Conservation (phyloP, 179 eudicot genomes). For the Beta macrorhiza region DNA sequence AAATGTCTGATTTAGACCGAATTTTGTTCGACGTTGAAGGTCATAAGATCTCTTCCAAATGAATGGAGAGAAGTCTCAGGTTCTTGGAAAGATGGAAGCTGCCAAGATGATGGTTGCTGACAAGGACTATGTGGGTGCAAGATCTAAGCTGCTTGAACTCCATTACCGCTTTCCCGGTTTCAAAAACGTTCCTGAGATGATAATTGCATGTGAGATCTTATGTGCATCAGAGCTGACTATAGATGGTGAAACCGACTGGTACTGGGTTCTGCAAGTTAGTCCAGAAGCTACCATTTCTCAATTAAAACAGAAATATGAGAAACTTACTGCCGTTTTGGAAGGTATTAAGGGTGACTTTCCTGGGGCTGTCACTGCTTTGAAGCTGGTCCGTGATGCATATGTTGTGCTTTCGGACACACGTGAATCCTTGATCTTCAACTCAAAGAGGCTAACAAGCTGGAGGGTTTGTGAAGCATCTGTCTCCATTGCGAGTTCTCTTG, state of each 20-base stretch:
- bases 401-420: slow-evolving; percentile 31
- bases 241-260: slow-evolving; percentile 37
- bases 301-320: slow-evolving; percentile 24
- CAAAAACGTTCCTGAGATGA: slow-evolving; percentile 24
- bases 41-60: slow-evolving; percentile 17
- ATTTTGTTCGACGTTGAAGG: slow-evolving; percentile 17
- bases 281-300: slow-evolving; percentile 27
- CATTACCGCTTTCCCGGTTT: slow-evolving; percentile 27
- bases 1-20: background rate
- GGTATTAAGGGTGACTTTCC: slow-evolving; percentile 38
- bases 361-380: slow-evolving; percentile 30
- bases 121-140: slow-evolving; percentile 34
- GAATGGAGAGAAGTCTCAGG: slow-evolving; percentile 23
- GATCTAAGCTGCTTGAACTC: slow-evolving; percentile 34
- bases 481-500: slow-evolving; percentile 19
- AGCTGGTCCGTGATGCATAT: slow-evolving; percentile 34
- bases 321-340: slow-evolving; percentile 28
- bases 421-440: slow-evolving; percentile 31
- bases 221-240: slow-evolving; percentile 32
- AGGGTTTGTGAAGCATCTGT: slow-evolving; percentile 13
- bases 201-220: slow-evolving; percentile 30
- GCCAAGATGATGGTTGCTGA: slow-evolving; percentile 34
- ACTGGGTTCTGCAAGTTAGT: slow-evolving; percentile 41
- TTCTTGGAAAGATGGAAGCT: slow-evolving; percentile 25
- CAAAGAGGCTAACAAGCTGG: slow-evolving; percentile 34